Evolutionary conservation across 78 protist species (phyloP).

Genomic region (Dictyostelium intermedium): DNA sequence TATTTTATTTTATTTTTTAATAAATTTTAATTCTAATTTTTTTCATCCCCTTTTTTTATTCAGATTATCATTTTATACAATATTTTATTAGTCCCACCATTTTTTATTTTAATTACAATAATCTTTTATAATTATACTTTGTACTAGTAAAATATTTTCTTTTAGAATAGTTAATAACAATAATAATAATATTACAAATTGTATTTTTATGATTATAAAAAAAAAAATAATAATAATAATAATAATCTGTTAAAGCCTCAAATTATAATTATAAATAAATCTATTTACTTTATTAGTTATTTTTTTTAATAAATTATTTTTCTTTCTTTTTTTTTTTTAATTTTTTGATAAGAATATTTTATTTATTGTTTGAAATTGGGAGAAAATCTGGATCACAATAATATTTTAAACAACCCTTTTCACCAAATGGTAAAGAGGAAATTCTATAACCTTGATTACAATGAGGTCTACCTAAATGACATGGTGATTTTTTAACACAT

Average conservation of each 20-base stretch:
- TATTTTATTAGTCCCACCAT: conserved; percentile 2
- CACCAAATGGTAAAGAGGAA: background rate
- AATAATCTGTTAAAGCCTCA: background rate
- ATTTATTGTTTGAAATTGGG: background rate
- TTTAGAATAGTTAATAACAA: no score
- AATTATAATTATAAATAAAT: no score
- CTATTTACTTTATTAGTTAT: no score
- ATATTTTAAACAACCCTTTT: conserved; percentile 1
- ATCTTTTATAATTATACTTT: background rate
- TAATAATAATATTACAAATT: background rate
- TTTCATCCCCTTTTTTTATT: background rate
- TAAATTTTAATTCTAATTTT: background rate
- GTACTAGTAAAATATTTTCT: background rate
- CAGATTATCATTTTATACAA: background rate
- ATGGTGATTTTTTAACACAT: conserved; percentile 29
- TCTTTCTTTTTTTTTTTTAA: no score
- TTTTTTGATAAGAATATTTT: no score
- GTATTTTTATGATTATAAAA: background rate
- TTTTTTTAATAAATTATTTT: no score
- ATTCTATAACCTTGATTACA: conserved; percentile 11
- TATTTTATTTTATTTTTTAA: background rate
- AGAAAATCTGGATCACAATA: conserved; percentile 33
- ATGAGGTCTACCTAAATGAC: background rate
- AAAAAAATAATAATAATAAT: no score
- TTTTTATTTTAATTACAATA: conserved; percentile 1